A percentile compares a stretch with the other conserved stretches of the same genome.
Conservation (phyloP, 257 asterid genomes). For the Sherardia arvensis region DNA sequence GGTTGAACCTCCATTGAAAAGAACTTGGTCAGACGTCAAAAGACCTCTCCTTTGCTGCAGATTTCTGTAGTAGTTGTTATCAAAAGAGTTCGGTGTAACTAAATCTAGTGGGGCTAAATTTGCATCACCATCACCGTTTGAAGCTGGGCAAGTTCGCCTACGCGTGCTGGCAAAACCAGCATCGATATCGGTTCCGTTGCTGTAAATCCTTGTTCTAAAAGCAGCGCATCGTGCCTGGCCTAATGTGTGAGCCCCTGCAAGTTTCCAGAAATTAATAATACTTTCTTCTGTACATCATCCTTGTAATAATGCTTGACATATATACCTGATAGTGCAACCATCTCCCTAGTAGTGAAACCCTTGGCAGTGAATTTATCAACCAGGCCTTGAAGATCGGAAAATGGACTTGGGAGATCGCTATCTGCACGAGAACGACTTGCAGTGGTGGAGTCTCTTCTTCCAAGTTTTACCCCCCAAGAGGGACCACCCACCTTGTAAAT, state of each 20-base stretch:
- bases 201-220: constrained; percentile 17
- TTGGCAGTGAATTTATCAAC: constrained; percentile 4
- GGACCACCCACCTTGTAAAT: constrained; percentile 19
- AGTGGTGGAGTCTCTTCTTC: constrained; percentile 21
- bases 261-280: not conserved
- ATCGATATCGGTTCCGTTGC: constrained; percentile 26
- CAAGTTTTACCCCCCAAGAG: constrained; percentile 19
- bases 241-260: constrained; percentile 25
- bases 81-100: not conserved
- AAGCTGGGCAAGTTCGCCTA: constrained; percentile 16
- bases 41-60: constrained; percentile 18
- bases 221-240: constrained; percentile 24
- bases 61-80: constrained; percentile 12
- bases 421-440: constrained; percentile 14
- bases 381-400: not conserved
- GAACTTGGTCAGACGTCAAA: constrained; percentile 22
- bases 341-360: constrained; percentile 13
- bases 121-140: constrained; percentile 11
- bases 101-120: constrained; percentile 21
- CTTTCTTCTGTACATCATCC: no score
- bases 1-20: constrained; percentile 16
- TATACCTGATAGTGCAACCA: constrained; percentile 22
- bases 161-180: constrained; percentile 26
- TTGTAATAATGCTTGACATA: no score
- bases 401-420: constrained; percentile 16